phyloP scores from a whole-genome alignment of 2,329 filamentous ascomycete genomes.

The Epichloe hybrida region DNA sequence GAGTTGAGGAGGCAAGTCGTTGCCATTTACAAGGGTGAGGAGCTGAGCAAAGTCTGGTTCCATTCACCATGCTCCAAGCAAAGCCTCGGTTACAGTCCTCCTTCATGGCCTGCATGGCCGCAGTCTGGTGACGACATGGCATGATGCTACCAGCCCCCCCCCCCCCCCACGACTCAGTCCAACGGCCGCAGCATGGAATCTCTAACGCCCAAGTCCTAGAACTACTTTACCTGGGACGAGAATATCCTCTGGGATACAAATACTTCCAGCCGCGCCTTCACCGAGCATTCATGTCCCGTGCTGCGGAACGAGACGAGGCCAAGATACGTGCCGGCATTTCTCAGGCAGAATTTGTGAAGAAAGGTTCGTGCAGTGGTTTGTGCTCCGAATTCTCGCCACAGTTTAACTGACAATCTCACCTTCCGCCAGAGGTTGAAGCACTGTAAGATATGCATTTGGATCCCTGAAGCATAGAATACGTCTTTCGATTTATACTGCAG shows the following conservation, averaged over 20 bases:
- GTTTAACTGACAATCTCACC: not conserved
- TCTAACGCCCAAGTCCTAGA: conserved; percentile 35
- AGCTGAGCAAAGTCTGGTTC: not conserved
- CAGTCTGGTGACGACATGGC: not conserved
- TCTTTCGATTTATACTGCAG: not conserved
- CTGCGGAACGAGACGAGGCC: conserved; percentile 53
- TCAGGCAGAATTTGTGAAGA: conserved; percentile 78
- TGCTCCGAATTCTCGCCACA: conserved; percentile 1
- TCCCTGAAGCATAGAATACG: not conserved
- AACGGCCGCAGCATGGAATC: not conserved
- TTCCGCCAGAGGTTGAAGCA: conserved; percentile 65
- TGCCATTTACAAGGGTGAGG: conserved; percentile 70
- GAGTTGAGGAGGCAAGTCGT: conserved; percentile 67
- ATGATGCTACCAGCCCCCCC: not conserved
- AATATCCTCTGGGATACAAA: conserved; percentile 70
- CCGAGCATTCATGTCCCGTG: conserved; percentile 70
- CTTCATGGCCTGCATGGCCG: not conserved
- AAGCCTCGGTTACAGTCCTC: not conserved
- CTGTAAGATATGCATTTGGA: conserved; percentile 46
- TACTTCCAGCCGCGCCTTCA: conserved; percentile 77
- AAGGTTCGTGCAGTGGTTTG: conserved; percentile 41
- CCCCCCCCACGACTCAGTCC: not conserved
- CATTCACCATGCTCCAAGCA: not conserved
- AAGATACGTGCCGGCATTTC: conserved; percentile 65
- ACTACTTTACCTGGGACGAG: conserved; percentile 67